These are phyloP conservation scores for Musa schizocarpa DNA, from an alignment of 176 grass and related monocot species.

Conservation along the genomic window DNA sequence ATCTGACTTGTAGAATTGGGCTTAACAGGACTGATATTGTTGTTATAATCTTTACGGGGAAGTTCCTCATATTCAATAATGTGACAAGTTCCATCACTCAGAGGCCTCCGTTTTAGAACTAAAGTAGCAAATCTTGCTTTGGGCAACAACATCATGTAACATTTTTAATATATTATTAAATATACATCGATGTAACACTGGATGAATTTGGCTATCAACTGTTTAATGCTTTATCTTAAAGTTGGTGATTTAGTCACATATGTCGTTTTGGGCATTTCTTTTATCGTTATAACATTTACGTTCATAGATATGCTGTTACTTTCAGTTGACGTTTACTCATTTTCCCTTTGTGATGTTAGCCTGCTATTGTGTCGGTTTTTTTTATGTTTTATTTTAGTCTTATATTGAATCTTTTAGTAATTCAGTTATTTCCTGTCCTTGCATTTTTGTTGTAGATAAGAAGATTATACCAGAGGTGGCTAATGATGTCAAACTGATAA, in stretches of 20 bases:
- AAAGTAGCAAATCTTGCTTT: no score
- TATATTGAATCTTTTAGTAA: background rate
- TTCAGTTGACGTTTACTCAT: background rate
- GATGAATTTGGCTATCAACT: no score
- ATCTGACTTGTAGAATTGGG: no score
- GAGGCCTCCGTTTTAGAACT: no score
- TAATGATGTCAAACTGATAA: constrained; percentile 70
- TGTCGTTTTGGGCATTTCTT: background rate
- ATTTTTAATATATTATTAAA: no score
- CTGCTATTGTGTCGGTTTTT: background rate
- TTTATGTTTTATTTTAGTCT: background rate
- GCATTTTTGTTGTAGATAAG: constrained; percentile 37
- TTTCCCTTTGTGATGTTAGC: background rate
- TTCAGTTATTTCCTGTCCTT: background rate
- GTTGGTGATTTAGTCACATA: background rate
- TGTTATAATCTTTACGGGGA: no score
- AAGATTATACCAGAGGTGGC: constrained; percentile 47
- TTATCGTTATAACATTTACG: background rate
- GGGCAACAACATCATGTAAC: no score
- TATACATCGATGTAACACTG: no score
- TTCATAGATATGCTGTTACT: background rate
- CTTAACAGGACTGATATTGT: no score
- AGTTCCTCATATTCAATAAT: no score
- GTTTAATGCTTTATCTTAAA: background rate
- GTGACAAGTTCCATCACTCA: no score